phyloP scores from a whole-genome alignment of 192 early-diverging fungal genomes.

The Rhizophagus clarus region DNA sequence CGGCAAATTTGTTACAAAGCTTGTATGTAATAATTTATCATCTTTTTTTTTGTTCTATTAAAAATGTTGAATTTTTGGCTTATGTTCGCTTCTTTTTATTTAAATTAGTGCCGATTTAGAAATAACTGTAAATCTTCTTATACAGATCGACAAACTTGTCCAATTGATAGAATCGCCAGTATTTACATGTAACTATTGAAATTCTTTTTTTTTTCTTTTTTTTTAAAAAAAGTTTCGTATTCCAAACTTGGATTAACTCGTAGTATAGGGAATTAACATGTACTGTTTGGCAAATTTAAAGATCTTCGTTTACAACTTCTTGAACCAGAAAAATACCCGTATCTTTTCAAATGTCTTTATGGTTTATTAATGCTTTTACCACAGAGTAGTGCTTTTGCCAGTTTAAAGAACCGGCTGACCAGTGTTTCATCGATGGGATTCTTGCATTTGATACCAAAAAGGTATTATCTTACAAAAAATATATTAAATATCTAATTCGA shows the following conservation, averaged over 20 bases:
- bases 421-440: conserved; percentile 76
- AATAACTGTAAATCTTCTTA: conserved; percentile 90
- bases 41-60: not conserved
- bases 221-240: not conserved
- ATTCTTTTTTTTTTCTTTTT: not conserved
- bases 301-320: conserved; percentile 89
- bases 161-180: conserved; percentile 97
- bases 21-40: conserved; percentile 57
- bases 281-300: conserved; percentile 24
- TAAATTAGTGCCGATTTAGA: conserved; percentile 77
- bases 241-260: not conserved
- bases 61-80: not conserved
- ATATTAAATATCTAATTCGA: not conserved
- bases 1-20: conserved; percentile 72
- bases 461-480: conserved; percentile 36
- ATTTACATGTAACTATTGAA: conserved; percentile 73
- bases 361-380: conserved; percentile 97
- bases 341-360: conserved; percentile 91
- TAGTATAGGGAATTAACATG: not conserved
- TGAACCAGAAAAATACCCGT: conserved; percentile 88
- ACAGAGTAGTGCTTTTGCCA: conserved; percentile 95
- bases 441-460: conserved; percentile 60
- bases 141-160: conserved; percentile 98
- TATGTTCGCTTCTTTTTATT: not conserved
- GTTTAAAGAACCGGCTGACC: conserved; percentile 89